These are phyloP conservation scores for Syncephalastrum sp. DNA, from an alignment of 371 early-diverging fungal species.

Conservation along the genomic window DNA sequence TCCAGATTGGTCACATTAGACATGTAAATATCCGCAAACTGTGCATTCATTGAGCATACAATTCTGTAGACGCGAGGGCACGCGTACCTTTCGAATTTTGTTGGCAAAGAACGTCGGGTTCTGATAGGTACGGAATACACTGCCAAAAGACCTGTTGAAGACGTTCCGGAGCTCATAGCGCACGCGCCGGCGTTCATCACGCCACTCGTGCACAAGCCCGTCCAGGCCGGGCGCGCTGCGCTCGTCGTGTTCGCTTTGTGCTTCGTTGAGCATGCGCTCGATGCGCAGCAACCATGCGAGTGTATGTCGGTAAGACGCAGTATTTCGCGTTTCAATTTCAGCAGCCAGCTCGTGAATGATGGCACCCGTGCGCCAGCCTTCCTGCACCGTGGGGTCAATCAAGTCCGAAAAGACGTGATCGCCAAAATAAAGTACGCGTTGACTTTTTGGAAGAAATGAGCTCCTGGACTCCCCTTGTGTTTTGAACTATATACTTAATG, in stretches of 20 bases:
- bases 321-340: conserved; percentile 57
- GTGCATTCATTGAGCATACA: background rate
- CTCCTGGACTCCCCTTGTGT: background rate
- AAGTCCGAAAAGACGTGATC: conserved; percentile 71
- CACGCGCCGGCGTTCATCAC: conserved; percentile 43
- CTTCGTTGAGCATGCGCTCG: conserved; percentile 55
- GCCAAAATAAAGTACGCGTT: conserved; percentile 67
- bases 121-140: conserved; percentile 63
- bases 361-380: conserved; percentile 74
- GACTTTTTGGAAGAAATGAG: conserved; percentile 21
- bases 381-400: conserved; percentile 61
- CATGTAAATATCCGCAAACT: conserved; percentile 56
- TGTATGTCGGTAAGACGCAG: conserved; percentile 48
- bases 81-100: conserved; percentile 49
- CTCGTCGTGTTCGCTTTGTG: conserved; percentile 44
- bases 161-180: conserved; percentile 49
- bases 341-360: conserved; percentile 62
- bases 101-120: conserved; percentile 67
- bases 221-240: conserved; percentile 32
- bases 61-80: background rate
- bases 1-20: conserved; percentile 59
- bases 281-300: conserved; percentile 55
- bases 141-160: conserved; percentile 66
- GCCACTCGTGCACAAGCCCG: conserved; percentile 46
- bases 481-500: background rate